Conservation (phyloP, 2,329 filamentous ascomycete genomes). For the Neonectria ditissima region DNA sequence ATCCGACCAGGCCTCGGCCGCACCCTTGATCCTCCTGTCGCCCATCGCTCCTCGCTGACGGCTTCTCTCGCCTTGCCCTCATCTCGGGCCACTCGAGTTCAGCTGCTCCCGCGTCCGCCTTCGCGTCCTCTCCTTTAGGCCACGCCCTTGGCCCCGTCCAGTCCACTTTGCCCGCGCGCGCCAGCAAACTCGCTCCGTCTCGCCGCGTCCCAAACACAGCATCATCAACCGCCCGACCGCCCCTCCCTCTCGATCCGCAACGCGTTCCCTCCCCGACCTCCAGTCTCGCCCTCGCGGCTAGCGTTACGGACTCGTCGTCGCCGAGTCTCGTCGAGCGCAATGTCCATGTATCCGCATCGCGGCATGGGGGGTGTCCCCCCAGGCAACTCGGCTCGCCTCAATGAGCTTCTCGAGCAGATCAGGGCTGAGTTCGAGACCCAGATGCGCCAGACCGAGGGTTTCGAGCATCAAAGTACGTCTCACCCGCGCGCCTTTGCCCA, state of each 20-base stretch:
- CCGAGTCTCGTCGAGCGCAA: slow-evolving; percentile 48
- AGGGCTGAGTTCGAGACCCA: slow-evolving; percentile 91
- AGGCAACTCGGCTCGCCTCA: slow-evolving; percentile 73
- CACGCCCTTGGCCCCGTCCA: slow-evolving; percentile 36
- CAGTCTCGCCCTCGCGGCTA: slow-evolving; percentile 29
- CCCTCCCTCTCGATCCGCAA: slow-evolving; percentile 12
- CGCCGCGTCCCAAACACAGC: slow-evolving; percentile 24
- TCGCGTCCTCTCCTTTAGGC: slow-evolving; percentile 41
- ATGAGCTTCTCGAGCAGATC: slow-evolving; percentile 91
- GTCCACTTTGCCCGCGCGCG: slow-evolving; percentile 31
- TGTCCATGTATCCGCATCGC: slow-evolving; percentile 92
- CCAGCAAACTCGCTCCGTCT: slow-evolving; percentile 29
- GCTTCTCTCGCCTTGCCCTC: slow-evolving; percentile 19
- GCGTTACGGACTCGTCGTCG: slow-evolving; percentile 28
- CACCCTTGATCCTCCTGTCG: slow-evolving; percentile 25
- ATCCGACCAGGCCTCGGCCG: slow-evolving; percentile 29
- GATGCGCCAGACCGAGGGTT: slow-evolving; percentile 83
- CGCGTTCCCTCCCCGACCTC: slow-evolving; percentile 12
- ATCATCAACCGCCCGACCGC: slow-evolving; percentile 20
- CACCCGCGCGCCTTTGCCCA: neutral
- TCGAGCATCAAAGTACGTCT: slow-evolving; percentile 91
- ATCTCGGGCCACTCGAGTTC: slow-evolving; percentile 23
- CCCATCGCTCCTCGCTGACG: slow-evolving; percentile 16
- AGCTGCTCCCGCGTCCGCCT: slow-evolving; percentile 21
- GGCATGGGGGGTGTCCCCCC: slow-evolving; percentile 80